Evolutionary conservation across 306 rosid species (phyloP).

Genomic region (Quercus engelmannii): DNA sequence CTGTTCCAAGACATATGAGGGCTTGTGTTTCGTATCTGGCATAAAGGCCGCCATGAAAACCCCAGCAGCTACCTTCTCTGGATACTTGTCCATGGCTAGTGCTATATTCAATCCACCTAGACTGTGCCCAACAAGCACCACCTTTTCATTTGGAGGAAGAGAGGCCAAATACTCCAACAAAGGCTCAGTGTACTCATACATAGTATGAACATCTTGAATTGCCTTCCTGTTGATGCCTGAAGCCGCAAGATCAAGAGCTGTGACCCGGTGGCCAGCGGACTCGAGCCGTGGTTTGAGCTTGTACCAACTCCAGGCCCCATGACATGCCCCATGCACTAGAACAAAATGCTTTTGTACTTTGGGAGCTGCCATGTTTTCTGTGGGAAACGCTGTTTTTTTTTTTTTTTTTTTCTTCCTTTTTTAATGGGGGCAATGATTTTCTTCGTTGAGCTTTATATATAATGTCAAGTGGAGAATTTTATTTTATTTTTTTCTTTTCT

Average conservation of each 20-base stretch:
- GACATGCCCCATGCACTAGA: slow-evolving; percentile 69
- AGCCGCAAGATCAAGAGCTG: slow-evolving; percentile 46
- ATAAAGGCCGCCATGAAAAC: slow-evolving; percentile 60
- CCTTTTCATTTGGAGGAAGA: slow-evolving; percentile 43
- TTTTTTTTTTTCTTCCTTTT: rapidly evolving
- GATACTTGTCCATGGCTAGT: slow-evolving; percentile 62
- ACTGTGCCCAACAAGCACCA: slow-evolving; percentile 70
- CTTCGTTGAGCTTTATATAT: no score
- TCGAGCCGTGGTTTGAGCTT: slow-evolving; percentile 54
- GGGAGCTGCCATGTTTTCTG: not conserved
- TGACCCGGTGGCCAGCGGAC: slow-evolving; percentile 47
- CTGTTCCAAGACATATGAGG: slow-evolving; percentile 52
- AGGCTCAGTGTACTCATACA: slow-evolving; percentile 47
- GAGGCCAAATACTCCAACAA: slow-evolving; percentile 43
- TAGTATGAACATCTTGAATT: slow-evolving; percentile 39
- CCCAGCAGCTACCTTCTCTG: slow-evolving; percentile 41
- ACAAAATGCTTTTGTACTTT: slow-evolving; percentile 39
- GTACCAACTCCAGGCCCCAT: slow-evolving; percentile 79
- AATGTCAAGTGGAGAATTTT: no score
- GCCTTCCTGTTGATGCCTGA: slow-evolving; percentile 44
- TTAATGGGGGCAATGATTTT: not conserved
- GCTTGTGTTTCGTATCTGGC: slow-evolving; percentile 49
- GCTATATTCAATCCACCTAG: slow-evolving; percentile 65
- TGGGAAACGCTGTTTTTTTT: not conserved
- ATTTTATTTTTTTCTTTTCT: no score